These are phyloP conservation scores for Pseudozyma pruni DNA, from an alignment of 1,284 basidiomycete species.

Conservation along the genomic window DNA sequence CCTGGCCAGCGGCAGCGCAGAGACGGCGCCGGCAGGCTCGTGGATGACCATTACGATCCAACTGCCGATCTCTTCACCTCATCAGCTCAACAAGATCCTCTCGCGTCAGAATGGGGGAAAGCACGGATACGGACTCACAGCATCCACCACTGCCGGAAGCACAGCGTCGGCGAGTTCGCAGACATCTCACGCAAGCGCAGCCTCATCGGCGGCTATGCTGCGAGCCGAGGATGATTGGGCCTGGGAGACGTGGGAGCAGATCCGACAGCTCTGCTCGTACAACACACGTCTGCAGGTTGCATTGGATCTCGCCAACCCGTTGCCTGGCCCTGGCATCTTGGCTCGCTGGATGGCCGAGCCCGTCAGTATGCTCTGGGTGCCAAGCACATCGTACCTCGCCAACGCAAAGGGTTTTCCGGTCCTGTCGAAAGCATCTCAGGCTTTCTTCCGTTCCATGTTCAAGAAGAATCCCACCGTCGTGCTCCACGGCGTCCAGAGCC, in stretches of 20 bases:
- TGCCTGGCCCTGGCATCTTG: slow-evolving; percentile 73
- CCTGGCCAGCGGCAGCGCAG: slow-evolving; percentile 51
- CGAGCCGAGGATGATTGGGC: slow-evolving; percentile 71
- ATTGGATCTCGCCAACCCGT: slow-evolving; percentile 86
- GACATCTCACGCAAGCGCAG: slow-evolving; percentile 36
- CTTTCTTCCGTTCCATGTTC: slow-evolving; percentile 53
- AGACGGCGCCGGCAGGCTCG: slow-evolving; percentile 46
- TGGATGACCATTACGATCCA: slow-evolving; percentile 62
- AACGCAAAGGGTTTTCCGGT: slow-evolving; percentile 98
- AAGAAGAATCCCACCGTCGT: slow-evolving; percentile 48
- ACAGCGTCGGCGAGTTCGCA: slow-evolving; percentile 37
- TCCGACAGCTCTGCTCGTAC: slow-evolving; percentile 88
- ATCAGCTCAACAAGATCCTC: slow-evolving; percentile 51
- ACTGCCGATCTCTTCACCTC: slow-evolving; percentile 61
- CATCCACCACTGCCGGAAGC: slow-evolving; percentile 37
- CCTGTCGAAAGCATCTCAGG: slow-evolving; percentile 76
- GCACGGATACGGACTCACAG: slow-evolving; percentile 23
- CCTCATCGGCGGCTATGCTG: slow-evolving; percentile 74
- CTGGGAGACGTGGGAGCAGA: slow-evolving; percentile 98
- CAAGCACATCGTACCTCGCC: slow-evolving; percentile 88
- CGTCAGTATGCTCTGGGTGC: slow-evolving; percentile 85
- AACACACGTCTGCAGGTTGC: slow-evolving; percentile 80
- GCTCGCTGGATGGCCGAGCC: slow-evolving; percentile 93
- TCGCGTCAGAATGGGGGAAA: slow-evolving; percentile 36
- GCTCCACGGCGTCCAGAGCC: slow-evolving; percentile 51